Evolutionary conservation across 805 yeast genomes (phyloP), one percentile per base, ranked within the genome.

Genomic region (Saccharomycopsis sp.): DNA sequence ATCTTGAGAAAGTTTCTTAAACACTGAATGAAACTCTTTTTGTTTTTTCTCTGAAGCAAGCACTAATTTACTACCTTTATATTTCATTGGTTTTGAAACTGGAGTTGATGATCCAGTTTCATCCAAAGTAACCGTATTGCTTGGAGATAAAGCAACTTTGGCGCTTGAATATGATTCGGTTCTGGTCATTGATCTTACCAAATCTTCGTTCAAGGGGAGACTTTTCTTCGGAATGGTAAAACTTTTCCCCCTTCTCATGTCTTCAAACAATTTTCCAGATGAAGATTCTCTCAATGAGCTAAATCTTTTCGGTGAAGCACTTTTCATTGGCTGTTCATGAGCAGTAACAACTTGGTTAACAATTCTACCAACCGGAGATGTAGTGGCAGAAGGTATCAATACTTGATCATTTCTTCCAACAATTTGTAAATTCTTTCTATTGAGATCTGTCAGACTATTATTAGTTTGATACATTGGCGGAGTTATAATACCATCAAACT

Each of bases 1-100:
- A 21, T 52, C 56, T 1, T 57, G 41, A 3, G 74, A 71, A 1
- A 79, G 52, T 33, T 69, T 68, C 32, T 72, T 69, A 56, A 79
- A 79, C 13, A 69, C 51, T 36, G 67, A 69, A 52, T 77, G 85
- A 54, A 78, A 78, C 18, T 76, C 77, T 17, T 63, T 62, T 49
- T 77, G 78, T 44, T 74, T 62, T 51, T 72, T 77, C 14, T 64
- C 70, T 34, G 61, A 58, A 1, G 77, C 71, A 31, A 57, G 49
- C n/a, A n/a, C n/a, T 40, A 5, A 8, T 23, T 23, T 23, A 23
- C 26, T 62, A 53, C 5, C 57, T 23, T 23, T 23, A 8, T 23
- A 6, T 23, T 8, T 8, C 10, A 23, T 23, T 8, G 26, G 26
- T 23, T 6, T 23, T 41, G 10, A 25, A 21, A 23, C 26, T 23